A percentile compares a stretch with the other conserved stretches of the same genome.
phyloP scores from a whole-genome alignment of 2,329 filamentous ascomycete species.

The Aspergillus pseudoglaucus region DNA sequence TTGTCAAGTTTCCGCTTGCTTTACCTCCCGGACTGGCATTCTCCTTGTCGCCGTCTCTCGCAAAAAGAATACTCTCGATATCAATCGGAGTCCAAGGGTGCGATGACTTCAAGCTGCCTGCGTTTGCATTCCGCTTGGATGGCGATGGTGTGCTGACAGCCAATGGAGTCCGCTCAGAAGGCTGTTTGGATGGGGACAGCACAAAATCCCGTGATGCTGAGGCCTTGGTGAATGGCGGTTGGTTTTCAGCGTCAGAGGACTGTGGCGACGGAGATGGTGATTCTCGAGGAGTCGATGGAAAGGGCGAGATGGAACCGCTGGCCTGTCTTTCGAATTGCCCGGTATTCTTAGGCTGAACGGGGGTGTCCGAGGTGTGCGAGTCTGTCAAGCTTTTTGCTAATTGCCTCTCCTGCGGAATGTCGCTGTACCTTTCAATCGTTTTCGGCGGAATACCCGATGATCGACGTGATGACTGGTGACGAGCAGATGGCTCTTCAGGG shows the following conservation, averaged over 20 bases:
- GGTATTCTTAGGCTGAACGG: constrained; percentile 8
- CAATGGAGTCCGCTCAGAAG: constrained; percentile 36
- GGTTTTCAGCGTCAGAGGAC: constrained; percentile 74
- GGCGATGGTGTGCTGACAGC: constrained; percentile 49
- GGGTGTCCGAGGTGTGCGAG: constrained; percentile 15
- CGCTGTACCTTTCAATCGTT: constrained; percentile 31
- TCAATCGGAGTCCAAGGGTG: constrained; percentile 68
- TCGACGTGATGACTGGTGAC: constrained; percentile 10
- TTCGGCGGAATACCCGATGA: constrained; percentile 28
- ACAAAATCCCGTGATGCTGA: constrained; percentile 39
- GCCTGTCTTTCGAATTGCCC: constrained; percentile 7
- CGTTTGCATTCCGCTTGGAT: constrained; percentile 51
- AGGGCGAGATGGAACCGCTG: constrained; percentile 19
- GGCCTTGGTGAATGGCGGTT: constrained; percentile 62
- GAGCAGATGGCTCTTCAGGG: constrained; percentile 9
- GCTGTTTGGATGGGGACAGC: constrained; percentile 28
- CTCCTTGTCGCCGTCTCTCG: constrained; percentile 37
- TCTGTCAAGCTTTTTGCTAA: constrained; percentile 24
- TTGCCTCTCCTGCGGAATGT: constrained; percentile 31
- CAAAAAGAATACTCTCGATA: constrained; percentile 57
- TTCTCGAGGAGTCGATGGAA: constrained; percentile 28
- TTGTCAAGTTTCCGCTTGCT: constrained; percentile 58
- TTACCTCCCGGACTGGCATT: constrained; percentile 47
- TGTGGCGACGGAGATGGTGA: constrained; percentile 64
- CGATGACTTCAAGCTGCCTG: constrained; percentile 48